Evolutionary conservation across 2,329 filamentous ascomycete species (phyloP).

Genomic region (Calonectria leucothoes): DNA sequence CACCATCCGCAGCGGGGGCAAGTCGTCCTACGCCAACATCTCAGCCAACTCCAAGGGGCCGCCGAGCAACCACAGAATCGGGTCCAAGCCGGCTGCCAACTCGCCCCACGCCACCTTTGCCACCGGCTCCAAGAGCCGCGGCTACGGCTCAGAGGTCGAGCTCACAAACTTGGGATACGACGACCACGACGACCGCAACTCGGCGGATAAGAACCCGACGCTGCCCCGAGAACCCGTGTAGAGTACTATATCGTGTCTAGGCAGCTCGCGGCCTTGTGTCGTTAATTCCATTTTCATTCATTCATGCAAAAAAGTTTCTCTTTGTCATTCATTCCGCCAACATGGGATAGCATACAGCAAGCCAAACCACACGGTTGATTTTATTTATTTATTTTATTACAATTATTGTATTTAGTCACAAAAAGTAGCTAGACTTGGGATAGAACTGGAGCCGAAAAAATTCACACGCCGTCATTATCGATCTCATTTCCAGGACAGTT

Average conservation of each 20-base stretch:
- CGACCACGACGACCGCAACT: neutral
- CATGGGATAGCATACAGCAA: neutral
- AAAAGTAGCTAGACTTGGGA: neutral
- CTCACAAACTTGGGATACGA: slow-evolving; percentile 1
- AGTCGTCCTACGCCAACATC: slow-evolving; percentile 28
- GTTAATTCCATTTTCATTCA: neutral
- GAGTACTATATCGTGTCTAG: neutral
- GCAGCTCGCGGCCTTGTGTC: neutral
- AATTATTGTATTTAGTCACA: neutral
- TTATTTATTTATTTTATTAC: too few relatives aligned
- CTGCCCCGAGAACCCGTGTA: slow-evolving; percentile 13
- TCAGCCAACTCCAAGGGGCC: slow-evolving; percentile 3
- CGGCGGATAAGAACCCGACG: slow-evolving; percentile 7
- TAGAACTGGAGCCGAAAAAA: neutral
- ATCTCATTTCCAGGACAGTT: neutral
- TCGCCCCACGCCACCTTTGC: neutral
- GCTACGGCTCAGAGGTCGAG: slow-evolving; percentile 7
- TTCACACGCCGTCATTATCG: neutral
- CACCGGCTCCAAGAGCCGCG: neutral
- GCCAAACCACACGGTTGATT: neutral
- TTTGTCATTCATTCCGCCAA: neutral
- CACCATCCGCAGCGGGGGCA: slow-evolving; percentile 15
- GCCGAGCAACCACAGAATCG: neutral
- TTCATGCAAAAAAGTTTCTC: too few relatives aligned
- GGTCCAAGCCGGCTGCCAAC: neutral